These are phyloP conservation scores for Nannochloris sp. DNA, from an alignment of 139 green algal genomes.

Conservation along the genomic window DNA sequence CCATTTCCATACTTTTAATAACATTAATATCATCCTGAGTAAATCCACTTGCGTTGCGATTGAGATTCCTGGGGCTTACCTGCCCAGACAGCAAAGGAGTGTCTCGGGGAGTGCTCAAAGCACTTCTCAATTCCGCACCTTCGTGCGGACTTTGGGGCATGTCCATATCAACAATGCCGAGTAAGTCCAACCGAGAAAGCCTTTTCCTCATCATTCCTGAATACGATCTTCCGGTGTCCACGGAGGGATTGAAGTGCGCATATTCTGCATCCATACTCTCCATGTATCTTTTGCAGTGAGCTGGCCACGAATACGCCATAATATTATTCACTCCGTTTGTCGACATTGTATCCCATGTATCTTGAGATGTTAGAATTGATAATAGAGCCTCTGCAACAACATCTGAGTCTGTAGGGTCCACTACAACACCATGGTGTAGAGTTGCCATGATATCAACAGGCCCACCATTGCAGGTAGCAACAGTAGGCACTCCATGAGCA, in stretches of 20 bases:
- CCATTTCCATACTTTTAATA: conserved; percentile 9
- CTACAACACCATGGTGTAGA: conserved; percentile 75
- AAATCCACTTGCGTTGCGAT: conserved; percentile 6
- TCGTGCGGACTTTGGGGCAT: not conserved
- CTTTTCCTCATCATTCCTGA: conserved; percentile 23
- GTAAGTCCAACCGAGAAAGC: not conserved
- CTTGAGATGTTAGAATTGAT: conserved; percentile 56
- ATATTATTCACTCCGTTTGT: conserved; percentile 64
- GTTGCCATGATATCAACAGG: conserved; percentile 72
- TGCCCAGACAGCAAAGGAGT: not conserved
- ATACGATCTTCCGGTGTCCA: conserved; percentile 25
- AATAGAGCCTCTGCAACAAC: conserved; percentile 65
- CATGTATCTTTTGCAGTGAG: conserved; percentile 73
- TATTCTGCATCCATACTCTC: conserved; percentile 48
- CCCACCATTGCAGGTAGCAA: conserved; percentile 87
- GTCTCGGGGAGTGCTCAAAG: conserved; percentile 17
- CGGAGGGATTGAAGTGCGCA: conserved; percentile 8
- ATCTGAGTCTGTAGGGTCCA: conserved; percentile 72
- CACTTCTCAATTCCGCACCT: conserved; percentile 1
- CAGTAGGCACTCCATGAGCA: conserved; percentile 86
- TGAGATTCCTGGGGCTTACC: not conserved
- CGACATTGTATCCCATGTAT: conserved; percentile 64
- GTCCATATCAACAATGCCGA: conserved; percentile 7
- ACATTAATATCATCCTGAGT: conserved; percentile 30
- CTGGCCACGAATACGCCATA: conserved; percentile 80